phyloP scores from a whole-genome alignment of 106 monocot species.

The Xerophyta viscosa region DNA sequence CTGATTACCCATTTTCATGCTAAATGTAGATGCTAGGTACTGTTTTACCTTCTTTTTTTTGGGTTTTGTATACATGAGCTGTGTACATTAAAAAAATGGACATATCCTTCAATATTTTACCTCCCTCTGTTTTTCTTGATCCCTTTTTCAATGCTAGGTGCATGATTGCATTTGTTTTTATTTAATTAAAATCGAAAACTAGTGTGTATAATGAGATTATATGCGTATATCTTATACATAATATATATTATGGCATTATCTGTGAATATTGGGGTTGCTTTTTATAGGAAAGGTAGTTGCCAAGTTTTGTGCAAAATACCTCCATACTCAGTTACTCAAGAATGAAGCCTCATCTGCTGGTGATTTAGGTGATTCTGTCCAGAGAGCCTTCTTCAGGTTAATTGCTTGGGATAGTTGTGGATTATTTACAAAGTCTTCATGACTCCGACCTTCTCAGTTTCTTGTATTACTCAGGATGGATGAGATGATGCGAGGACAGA shows the following conservation, averaged over 20 bases:
- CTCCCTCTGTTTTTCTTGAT: no score
- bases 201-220: not conserved
- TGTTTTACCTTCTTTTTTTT: not conserved
- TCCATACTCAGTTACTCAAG: conserved; percentile 69
- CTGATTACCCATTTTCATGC: not conserved
- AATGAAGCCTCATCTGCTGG: conserved; percentile 55
- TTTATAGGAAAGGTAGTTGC: conserved; percentile 86
- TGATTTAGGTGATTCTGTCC: conserved; percentile 65
- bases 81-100: no score
- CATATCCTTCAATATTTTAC: no score
- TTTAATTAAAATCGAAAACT: not conserved
- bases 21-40: not conserved
- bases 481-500: conserved; percentile 93
- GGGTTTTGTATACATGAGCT: no score
- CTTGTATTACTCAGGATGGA: conserved; percentile 81
- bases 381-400: conserved; percentile 86
- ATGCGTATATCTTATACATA: not conserved
- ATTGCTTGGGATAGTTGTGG: not conserved
- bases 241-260: not conserved
- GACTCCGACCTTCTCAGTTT: no score
- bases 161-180: not conserved
- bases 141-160: no score
- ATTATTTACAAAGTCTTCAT: not conserved
- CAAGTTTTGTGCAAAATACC: conserved; percentile 90
- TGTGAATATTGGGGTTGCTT: not conserved